phyloP scores from a whole-genome alignment of 2,329 filamentous ascomycete genomes.

The Pseudogymnoascus sp. region DNA sequence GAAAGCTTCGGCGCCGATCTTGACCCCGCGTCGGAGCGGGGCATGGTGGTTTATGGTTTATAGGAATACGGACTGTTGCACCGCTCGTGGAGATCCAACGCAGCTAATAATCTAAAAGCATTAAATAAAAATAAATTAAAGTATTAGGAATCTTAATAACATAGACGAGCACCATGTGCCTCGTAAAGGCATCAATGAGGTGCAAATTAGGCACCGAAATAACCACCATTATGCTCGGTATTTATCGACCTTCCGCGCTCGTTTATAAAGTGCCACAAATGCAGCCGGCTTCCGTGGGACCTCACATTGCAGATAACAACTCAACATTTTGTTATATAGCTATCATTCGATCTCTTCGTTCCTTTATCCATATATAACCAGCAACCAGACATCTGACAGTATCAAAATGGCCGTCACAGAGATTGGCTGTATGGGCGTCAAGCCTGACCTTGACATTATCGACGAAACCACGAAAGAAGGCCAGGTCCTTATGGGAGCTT shows the following conservation, averaged over 20 bases:
- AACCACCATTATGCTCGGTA: neutral
- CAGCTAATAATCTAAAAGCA: neutral
- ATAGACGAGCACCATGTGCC: neutral
- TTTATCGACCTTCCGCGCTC: neutral
- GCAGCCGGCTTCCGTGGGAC: neutral
- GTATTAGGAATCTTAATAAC: neutral
- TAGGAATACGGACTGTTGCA: neutral
- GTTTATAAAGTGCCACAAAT: neutral
- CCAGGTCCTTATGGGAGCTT: slow-evolving; percentile 14
- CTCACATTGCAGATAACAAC: neutral
- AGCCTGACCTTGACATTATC: slow-evolving; percentile 18
- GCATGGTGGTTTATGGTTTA: too few species aligned
- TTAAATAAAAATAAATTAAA: neutral
- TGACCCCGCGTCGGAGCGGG: neutral
- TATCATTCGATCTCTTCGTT: too few species aligned
- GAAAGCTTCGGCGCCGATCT: neutral
- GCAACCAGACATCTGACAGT: neutral
- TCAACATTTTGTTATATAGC: neutral
- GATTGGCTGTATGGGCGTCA: slow-evolving; percentile 19
- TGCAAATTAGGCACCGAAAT: neutral
- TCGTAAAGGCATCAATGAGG: neutral
- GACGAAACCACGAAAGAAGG: slow-evolving; percentile 18
- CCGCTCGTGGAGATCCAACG: neutral
- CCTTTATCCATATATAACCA: neutral
- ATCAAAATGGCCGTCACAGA: slow-evolving; percentile 18